These are phyloP conservation scores for Alternaria gansuensis DNA, from an alignment of 2,329 filamentous ascomycete genomes.

Conservation along the genomic window DNA sequence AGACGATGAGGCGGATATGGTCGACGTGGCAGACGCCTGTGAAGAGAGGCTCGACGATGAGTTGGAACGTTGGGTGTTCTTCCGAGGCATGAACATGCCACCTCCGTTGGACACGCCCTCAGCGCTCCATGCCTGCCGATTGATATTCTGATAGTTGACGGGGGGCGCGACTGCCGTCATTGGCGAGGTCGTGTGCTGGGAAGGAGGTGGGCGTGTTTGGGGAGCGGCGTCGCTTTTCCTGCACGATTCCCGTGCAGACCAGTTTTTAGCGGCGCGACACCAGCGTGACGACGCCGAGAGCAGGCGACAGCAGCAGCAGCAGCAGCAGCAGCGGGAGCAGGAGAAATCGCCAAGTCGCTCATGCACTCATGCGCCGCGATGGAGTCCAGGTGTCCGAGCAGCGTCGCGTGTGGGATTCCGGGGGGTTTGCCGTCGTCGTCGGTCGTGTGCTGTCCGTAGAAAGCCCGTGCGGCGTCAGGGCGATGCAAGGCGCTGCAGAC, in stretches of 20 bases:
- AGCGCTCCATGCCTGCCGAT: slow-evolving; percentile 69
- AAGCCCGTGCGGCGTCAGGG: slow-evolving; percentile 46
- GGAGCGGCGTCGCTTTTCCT: slow-evolving; percentile 38
- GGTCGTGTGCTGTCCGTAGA: slow-evolving; percentile 50
- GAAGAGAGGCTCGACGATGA: slow-evolving; percentile 85
- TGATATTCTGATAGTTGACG: slow-evolving; percentile 68
- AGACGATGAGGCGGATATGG: slow-evolving; percentile 64
- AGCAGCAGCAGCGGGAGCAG: slow-evolving; percentile 23
- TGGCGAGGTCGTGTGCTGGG: slow-evolving; percentile 39
- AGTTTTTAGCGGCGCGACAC: slow-evolving; percentile 40
- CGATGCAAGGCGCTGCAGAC: slow-evolving; percentile 31
- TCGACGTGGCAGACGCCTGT: slow-evolving; percentile 70
- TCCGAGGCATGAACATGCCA: slow-evolving; percentile 87
- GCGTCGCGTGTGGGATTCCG: slow-evolving; percentile 7
- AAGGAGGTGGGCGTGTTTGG: slow-evolving; percentile 30
- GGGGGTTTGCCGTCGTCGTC: slow-evolving; percentile 28
- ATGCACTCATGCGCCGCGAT: slow-evolving; percentile 42
- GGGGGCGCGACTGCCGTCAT: slow-evolving; percentile 75
- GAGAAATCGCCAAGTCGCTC: slow-evolving; percentile 29
- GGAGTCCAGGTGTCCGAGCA: slow-evolving; percentile 20
- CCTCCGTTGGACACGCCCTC: slow-evolving; percentile 68
- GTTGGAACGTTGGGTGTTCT: slow-evolving; percentile 82
- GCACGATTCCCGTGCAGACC: slow-evolving; percentile 37
- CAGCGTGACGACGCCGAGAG: slow-evolving; percentile 39
- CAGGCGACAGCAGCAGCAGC: slow-evolving; percentile 26